Evolutionary conservation across 306 rosid species (phyloP), one percentile per base, ranked within the genome.

Genomic region (Cercis canadensis): DNA sequence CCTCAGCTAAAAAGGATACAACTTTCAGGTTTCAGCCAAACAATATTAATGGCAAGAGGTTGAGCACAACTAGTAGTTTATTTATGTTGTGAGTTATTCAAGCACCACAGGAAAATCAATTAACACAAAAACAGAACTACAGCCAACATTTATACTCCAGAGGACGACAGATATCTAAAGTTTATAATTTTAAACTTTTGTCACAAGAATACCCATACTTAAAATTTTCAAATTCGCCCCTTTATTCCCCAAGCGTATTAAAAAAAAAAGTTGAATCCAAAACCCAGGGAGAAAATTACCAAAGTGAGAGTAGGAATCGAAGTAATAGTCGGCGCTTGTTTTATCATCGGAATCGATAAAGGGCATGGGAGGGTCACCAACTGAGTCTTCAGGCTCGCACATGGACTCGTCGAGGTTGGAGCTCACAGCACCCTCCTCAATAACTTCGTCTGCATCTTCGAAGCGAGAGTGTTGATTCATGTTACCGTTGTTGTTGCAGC

Each of bases 261-360:
- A n/a, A n/a, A n/a, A n/a, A n/a, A n/a, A n/a, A n/a, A n/a, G n/a
- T n/a, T n/a, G n/a, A n/a, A n/a, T n/a, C 29, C 1, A 24, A 24
- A 24, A 24, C 29, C 3, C 3, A 36, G 29, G 21, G 15, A 12
- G 58, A 11, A 24, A 74, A 8, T 64, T 86, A 95, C 99, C 99
- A n/a, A 95, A 95, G 73, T 95, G 99, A 78, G 99, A 87, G 74
- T 95, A 95, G 56, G 99, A 95, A 80, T 95, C 99, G 59, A 95
- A 91, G 86, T 95, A 95, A 73, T 95, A 95, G 59, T 95, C 99
- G 64, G 97, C 97, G 73, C 99, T 95, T 51, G 99, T 95, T 76
- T 87, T 94, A 13, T 87, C 87, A 83, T 87, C 92, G 24, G 87
- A 74, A 5, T 67, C 88, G 21, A 68, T 24, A 4, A 79, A 21